Conservation (phyloP, 2,329 filamentous ascomycete species). For the Penicillium palitans region DNA sequence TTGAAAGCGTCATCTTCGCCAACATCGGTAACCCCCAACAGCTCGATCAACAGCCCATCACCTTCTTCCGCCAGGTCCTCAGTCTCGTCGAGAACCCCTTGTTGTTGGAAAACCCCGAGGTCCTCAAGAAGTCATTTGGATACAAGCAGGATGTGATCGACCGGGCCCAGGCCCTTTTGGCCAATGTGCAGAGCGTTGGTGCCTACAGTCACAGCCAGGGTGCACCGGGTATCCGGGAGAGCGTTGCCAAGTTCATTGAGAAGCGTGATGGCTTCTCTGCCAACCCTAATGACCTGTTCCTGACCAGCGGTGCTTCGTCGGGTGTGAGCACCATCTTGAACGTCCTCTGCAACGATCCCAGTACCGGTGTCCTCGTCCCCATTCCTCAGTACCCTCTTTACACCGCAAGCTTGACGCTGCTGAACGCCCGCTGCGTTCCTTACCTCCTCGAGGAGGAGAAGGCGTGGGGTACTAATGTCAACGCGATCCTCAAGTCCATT, state of each 20-base stretch:
- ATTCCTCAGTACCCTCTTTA: slow-evolving; percentile 99
- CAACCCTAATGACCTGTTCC: slow-evolving; percentile 78
- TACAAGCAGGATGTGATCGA: slow-evolving; percentile 90
- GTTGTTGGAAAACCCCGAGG: slow-evolving; percentile 78
- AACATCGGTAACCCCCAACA: slow-evolving; percentile 99
- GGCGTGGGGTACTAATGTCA: slow-evolving; percentile 83
- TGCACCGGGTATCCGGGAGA: slow-evolving; percentile 80
- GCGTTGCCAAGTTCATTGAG: slow-evolving; percentile 90
- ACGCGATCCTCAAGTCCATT: slow-evolving; percentile 72
- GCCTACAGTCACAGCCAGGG: slow-evolving; percentile 96
- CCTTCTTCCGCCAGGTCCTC: slow-evolving; percentile 96
- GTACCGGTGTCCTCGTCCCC: slow-evolving; percentile 84
- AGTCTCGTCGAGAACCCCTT: slow-evolving; percentile 88
- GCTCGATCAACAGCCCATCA: slow-evolving; percentile 97
- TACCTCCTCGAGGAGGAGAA: slow-evolving; percentile 89
- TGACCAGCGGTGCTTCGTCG: slow-evolving; percentile 87
- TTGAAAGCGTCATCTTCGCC: slow-evolving; percentile 87
- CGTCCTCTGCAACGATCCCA: slow-evolving; percentile 75
- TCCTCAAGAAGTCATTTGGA: slow-evolving; percentile 71
- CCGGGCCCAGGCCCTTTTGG: slow-evolving; percentile 76
- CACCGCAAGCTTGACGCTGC: slow-evolving; percentile 82
- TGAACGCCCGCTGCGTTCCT: slow-evolving; percentile 84
- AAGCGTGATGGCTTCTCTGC: slow-evolving; percentile 86
- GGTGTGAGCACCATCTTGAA: slow-evolving; percentile 93
- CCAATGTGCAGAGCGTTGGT: slow-evolving; percentile 84